Evolutionary conservation across 73 alveolate species (phyloP), one percentile per base, ranked within the genome.

Genomic region (Diophrys sp.): DNA sequence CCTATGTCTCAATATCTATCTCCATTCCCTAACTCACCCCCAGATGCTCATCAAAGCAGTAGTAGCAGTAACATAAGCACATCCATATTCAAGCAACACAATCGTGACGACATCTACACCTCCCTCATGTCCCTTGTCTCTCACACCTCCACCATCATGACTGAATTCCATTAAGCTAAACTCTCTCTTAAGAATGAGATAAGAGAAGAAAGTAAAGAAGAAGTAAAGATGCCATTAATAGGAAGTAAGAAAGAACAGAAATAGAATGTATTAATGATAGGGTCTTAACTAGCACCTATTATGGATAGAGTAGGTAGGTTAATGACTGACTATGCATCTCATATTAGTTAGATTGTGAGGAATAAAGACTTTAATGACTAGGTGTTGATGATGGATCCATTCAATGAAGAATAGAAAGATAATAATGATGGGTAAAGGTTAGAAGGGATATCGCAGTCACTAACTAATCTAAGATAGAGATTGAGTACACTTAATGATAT

Each of bases 1-100:
- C 93, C 96, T n/a, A 83, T 92, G n/a, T 71, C 94, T 0, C 80
- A 71, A 26, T 96, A 86, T 74, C 81, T 85, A 33, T 83, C 96
- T 14, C 98, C 99, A 0, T 89, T 78, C 71, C 99, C 99, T 8
- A 95, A 90, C 31, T 87, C 91, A 23, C 96, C 94, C 26, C 96
- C 98, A 27, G 99, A 96, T 85, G 88, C 95, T 5, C 26, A 31
- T 18, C 31, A 73, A 53, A 73, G 54, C 54, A 18, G 30, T 33
- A 33, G 56, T 83, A 73, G 77, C 82, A 33, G 85, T 72, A 44
- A 89, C 95, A 18, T 88, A 79, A 55, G 75, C 77, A 71, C 77
- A 87, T 73, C n/a, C 53, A 54, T 34, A 23, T 31, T 23, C 24
- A 33, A 44, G 28, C 71, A 25, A 44, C 53, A 5, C 68, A 44